Base-by-base conservation (phyloP, 2,329 filamentous ascomycete species). In the Dendryphion nanum region DNA sequence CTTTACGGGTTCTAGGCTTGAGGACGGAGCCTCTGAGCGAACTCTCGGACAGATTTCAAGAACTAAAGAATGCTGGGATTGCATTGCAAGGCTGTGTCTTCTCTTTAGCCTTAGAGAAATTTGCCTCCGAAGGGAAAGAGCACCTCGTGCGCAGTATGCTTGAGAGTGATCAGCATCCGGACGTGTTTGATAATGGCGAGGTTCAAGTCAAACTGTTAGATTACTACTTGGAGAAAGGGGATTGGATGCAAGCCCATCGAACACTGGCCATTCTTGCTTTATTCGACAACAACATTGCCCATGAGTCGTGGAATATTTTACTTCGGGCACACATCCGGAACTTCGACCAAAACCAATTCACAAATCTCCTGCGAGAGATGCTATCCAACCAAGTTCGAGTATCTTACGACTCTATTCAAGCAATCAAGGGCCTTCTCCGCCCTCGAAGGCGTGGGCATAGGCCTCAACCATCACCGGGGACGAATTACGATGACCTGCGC, bases 1-100 rank as follows among this genome's bases (percentile, higher is more conserved):
- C 88, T 4, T 61, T 95, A 15, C 85, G 89, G 47, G 83, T 90
- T 31, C 80, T 95, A 62, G 87, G 83, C 3, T 63, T 85, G 8
- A 77, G 86, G 53, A 79, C 85, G 36, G 62, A 70, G 2, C 75
- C 75, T 7, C 62, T 79, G 0, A 67, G 74, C 20, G 76, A 73
- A 5, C 69, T 93, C n/a, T 55, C 72, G 17, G 59, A 69, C 1
- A 78, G 80, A 20, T 74, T 95, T 18, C 61, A 73, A 18, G 74
- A 80, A 37, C 70, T 95, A 3, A 70, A 77, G 42, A 67, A 73
- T 35, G 69, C 79, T 5, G 81, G 79, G 0, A 85, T 95, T 19
- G 70, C 72, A 1, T 70, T 88, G 18, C 74, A 78, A 4, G 65
- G 74, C 4, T 82, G 79, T 4, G 74, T 77, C 2, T 95, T 89